Percentiles rank a stretch among this genome's conserved stretches.
Evolutionary conservation across 148 eudicot species (phyloP).

Genomic region (Cornus controversa): DNA sequence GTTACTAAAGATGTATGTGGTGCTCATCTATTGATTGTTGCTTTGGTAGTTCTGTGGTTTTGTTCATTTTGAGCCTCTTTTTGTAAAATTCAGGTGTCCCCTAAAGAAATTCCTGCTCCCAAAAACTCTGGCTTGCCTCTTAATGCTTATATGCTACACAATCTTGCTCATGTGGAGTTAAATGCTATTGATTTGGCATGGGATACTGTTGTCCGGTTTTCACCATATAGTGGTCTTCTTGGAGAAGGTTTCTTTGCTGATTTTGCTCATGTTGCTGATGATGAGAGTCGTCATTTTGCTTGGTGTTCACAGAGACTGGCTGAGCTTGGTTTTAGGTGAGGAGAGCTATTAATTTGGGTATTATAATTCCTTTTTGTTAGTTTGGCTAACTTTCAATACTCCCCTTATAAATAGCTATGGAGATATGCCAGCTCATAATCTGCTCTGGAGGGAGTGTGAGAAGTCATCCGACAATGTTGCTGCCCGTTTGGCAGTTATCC

Average conservation of each 20-base stretch:
- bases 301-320: constrained; percentile 90
- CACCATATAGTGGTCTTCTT: constrained; percentile 63
- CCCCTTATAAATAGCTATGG: constrained; percentile 57
- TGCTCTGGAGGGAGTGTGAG: constrained; percentile 93
- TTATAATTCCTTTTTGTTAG: neutral
- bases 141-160: constrained; percentile 92
- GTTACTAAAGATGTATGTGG: neutral
- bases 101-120: constrained; percentile 78
- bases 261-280: constrained; percentile 98
- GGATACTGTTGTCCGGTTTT: constrained; percentile 96
- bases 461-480: constrained; percentile 80
- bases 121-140: constrained; percentile 83
- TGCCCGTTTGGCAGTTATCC: constrained; percentile 87
- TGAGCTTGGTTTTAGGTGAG: constrained; percentile 87
- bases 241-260: constrained; percentile 82
- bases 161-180: constrained; percentile 96
- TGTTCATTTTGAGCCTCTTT: constrained; percentile 7
- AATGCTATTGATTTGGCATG: constrained; percentile 96
- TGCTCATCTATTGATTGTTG: neutral
- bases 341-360: neutral
- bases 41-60: neutral
- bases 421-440: constrained; percentile 94
- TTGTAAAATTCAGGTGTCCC: constrained; percentile 54
- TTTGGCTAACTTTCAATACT: neutral
- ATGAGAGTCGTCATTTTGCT: constrained; percentile 95